Evolutionary conservation across 768 basidiomycete species (phyloP).

Genomic region (Suillus alpinus): DNA sequence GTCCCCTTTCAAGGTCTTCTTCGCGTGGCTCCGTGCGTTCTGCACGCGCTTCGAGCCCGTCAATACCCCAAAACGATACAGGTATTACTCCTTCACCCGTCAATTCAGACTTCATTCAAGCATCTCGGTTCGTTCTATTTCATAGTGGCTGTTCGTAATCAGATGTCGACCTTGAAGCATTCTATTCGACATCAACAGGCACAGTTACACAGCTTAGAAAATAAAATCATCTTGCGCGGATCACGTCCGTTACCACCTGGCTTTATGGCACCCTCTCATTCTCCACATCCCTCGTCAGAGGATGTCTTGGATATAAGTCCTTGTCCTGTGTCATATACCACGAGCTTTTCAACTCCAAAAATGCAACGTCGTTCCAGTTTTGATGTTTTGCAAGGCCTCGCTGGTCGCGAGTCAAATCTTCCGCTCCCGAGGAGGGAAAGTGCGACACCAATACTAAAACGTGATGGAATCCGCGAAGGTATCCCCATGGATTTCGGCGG

Average conservation of each 20-base stretch:
- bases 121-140: constrained; percentile 25
- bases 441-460: constrained; percentile 32
- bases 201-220: constrained; percentile 69
- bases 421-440: constrained; percentile 64
- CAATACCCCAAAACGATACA: constrained; percentile 57
- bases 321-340: constrained; percentile 31
- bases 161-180: constrained; percentile 80
- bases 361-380: constrained; percentile 65
- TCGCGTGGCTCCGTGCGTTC: constrained; percentile 49
- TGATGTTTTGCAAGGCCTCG: constrained; percentile 66
- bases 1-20: constrained; percentile 44
- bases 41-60: constrained; percentile 53
- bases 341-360: constrained; percentile 40
- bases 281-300: constrained; percentile 32
- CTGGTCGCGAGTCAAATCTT: constrained; percentile 73
- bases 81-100: constrained; percentile 42
- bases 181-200: constrained; percentile 83
- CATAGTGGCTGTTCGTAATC: constrained; percentile 70
- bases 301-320: constrained; percentile 32
- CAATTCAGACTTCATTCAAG: constrained; percentile 21
- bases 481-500: constrained; percentile 58
- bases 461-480: constrained; percentile 71
- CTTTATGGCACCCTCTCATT: constrained; percentile 39
- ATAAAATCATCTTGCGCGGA: constrained; percentile 53
- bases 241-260: constrained; percentile 55